Conservation (phyloP, 768 basidiomycete genomes). For the Baorangia bicolor region DNA sequence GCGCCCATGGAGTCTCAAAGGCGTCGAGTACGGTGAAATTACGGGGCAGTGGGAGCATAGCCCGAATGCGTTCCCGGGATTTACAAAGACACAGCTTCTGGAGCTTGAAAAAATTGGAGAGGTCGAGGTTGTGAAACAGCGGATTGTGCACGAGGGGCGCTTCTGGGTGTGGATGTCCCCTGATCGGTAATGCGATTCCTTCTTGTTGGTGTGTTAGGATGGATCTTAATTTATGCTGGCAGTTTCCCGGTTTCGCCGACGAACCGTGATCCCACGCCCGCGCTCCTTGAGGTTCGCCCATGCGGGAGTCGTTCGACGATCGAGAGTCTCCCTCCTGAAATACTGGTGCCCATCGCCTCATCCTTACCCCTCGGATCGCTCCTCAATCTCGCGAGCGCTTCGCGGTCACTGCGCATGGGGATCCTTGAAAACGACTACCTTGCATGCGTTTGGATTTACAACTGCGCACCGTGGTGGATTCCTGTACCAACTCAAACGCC, state of each 20-base stretch:
- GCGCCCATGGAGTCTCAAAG: not conserved
- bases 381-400: not conserved
- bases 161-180: slow-evolving; percentile 1
- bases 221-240: not conserved
- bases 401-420: not conserved
- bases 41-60: not conserved
- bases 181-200: not conserved
- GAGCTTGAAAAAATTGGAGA: not conserved
- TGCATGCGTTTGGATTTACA: not conserved
- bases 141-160: not conserved
- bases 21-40: not conserved
- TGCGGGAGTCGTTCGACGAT: not conserved
- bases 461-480: not conserved
- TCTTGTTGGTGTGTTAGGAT: too few species aligned
- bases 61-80: not conserved
- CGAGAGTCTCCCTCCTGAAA: not conserved
- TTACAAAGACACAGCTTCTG: not conserved
- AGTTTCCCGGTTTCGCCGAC: not conserved
- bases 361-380: not conserved
- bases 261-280: not conserved
- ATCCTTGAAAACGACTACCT: not conserved
- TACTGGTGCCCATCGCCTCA: not conserved
- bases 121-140: not conserved
- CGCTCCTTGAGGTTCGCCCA: not conserved
- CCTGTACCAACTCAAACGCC: not conserved